Evolutionary conservation across 345 rosid species (phyloP).

Genomic region (Pelargonium nanum): DNA sequence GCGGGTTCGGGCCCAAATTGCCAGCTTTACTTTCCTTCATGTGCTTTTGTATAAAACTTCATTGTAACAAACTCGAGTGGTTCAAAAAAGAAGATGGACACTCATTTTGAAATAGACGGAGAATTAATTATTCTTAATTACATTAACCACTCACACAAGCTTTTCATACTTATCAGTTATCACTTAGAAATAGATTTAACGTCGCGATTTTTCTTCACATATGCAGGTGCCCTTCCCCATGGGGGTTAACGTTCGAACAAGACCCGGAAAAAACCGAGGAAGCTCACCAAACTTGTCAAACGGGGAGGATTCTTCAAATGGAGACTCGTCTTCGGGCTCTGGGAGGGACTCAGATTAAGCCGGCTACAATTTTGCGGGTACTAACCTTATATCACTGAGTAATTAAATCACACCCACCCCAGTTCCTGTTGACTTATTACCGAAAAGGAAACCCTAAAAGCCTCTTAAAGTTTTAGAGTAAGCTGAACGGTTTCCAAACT

Average conservation of each 20-base stretch:
- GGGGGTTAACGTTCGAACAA: slow-evolving; percentile 42
- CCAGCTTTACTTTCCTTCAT: too few species aligned
- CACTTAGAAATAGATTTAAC: too few species aligned
- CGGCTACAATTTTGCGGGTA: slow-evolving; percentile 5
- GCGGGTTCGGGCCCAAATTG: too few species aligned
- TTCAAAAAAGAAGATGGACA: too few species aligned
- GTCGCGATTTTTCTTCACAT: slow-evolving; percentile 1
- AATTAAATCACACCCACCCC: slow-evolving; percentile 6
- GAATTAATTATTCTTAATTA: too few species aligned
- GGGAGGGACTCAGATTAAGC: slow-evolving; percentile 28
- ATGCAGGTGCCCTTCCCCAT: slow-evolving; percentile 64
- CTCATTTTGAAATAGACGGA: too few species aligned
- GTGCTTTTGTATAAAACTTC: too few species aligned
- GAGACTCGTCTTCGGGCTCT: slow-evolving; percentile 24
- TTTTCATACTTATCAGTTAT: too few species aligned
- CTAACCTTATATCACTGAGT: slow-evolving; percentile 22
- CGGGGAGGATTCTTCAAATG: slow-evolving; percentile 24
- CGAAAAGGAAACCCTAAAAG: slow-evolving; percentile 1
- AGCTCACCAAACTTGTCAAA: slow-evolving; percentile 15
- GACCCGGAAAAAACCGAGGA: slow-evolving; percentile 37
- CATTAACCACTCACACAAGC: too few species aligned
- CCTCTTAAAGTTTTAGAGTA: slow-evolving; percentile 3
- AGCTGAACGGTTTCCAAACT: slow-evolving; percentile 3
- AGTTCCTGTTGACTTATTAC: slow-evolving; percentile 6
- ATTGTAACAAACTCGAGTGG: too few species aligned